These are phyloP conservation scores for Amyloporia xantha DNA, from an alignment of 768 basidiomycete species.

Conservation along the genomic window DNA sequence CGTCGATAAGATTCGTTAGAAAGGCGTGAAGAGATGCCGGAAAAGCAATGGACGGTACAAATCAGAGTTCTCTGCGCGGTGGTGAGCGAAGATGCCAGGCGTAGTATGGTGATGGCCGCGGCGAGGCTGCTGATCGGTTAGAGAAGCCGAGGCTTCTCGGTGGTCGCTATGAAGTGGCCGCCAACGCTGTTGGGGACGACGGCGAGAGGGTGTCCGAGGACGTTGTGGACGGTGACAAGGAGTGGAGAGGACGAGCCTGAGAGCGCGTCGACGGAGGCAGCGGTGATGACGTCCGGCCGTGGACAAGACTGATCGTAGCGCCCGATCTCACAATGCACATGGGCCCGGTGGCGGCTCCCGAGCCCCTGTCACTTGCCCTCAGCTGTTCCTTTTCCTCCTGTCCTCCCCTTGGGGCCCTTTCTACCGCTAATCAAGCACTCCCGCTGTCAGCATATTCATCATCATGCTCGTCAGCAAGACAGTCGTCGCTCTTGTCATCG, in stretches of 20 bases:
- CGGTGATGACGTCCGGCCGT: background rate
- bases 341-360: no score
- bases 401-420: no score
- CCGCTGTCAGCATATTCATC: no score
- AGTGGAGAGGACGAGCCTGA: background rate
- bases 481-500: no score
- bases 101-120: background rate
- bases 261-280: background rate
- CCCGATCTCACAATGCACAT: background rate
- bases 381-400: no score
- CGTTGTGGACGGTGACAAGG: background rate
- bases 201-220: background rate
- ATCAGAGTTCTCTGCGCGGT: background rate
- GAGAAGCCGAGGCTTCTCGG: background rate
- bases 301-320: background rate
- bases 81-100: background rate
- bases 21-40: background rate
- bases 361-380: no score
- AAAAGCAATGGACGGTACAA: background rate
- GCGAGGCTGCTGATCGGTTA: background rate
- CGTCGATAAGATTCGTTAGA: conserved; percentile 1
- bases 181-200: background rate
- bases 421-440: no score
- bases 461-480: no score
- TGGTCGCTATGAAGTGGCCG: background rate